Base-by-base conservation (phyloP, 148 eudicot species). In the Fagopyrum homotropicum region DNA sequence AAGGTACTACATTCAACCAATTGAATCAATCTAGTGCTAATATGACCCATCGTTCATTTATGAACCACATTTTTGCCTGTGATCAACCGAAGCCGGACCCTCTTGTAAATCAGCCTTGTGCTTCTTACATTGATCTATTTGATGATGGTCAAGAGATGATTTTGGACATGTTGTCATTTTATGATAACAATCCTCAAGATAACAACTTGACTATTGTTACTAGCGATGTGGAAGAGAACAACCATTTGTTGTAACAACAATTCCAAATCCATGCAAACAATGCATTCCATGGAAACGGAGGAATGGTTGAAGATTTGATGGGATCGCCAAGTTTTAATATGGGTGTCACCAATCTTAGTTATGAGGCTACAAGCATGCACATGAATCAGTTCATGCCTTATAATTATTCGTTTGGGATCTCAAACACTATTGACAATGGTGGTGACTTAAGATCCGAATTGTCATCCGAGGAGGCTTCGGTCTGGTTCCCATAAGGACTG, bases 141-240 rank as follows among this genome's bases (percentile, higher is more conserved):
- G 79, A 80, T 4, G 82, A 77, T 64, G 78, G 75, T 10, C 56
- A 72, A 15, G 73, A 57, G 50, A 76, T 73, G 72, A 63, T 76
- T 12, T 52, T 77, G 61, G 79, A 76, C 4, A 77, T 68, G n/a
- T 54, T 80, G 70, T 71, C 77, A 30, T 51, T 73, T 9, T 80
- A 75, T 12, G 82, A 71, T 6, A 19, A 5, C 26, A 46, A n/a
- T 15, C 7, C 40, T 57, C 1, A 72, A 22, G 35, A 72, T 2
- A 72, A 46, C 10, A 44, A 16, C 26, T 10, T 47, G 6, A 66
- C 45, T 71, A 12, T 11, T n/a, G 52, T 29, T 19, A 16, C 8
- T 45, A 26, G 4, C 10, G 43, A 47, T 46, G 35, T 72, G 16
- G 30, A 19, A 4, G 76, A 72, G 11, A 52, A 48, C 4, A 50